A percentile compares a stretch with the other conserved stretches of the same genome.
Conservation (phyloP, 2,329 filamentous ascomycete genomes). For the Phialemoniopsis sp. region DNA sequence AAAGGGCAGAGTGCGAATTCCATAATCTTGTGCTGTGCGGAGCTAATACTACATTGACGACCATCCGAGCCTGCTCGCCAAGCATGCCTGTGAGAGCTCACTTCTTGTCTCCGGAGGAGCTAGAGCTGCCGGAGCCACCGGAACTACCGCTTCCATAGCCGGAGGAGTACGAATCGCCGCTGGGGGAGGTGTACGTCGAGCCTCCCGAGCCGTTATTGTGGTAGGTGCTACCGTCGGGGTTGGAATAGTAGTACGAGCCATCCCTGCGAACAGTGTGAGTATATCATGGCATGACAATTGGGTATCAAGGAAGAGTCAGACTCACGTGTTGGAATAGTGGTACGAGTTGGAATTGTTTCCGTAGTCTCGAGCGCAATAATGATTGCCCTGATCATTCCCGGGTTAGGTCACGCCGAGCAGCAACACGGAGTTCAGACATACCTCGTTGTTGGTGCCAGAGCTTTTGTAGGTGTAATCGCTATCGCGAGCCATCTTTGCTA, state of each 20-base stretch:
- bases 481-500: background rate
- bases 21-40: too few relatives aligned
- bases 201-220: slow-evolving; percentile 56
- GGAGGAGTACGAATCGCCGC: slow-evolving; percentile 26
- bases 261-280: slow-evolving; percentile 30
- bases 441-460: background rate
- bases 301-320: slow-evolving; percentile 1
- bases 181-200: slow-evolving; percentile 57
- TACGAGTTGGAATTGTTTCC: slow-evolving; percentile 59
- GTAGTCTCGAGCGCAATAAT: slow-evolving; percentile 63
- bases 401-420: background rate
- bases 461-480: background rate
- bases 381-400: slow-evolving; percentile 50
- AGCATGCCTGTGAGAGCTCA: too few relatives aligned
- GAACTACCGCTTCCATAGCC: slow-evolving; percentile 11
- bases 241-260: slow-evolving; percentile 72
- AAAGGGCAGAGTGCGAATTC: too few relatives aligned
- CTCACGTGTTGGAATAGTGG: slow-evolving; percentile 63
- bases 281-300: background rate
- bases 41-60: too few relatives aligned
- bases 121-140: slow-evolving; percentile 1
- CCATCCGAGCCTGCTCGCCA: too few relatives aligned
- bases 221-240: slow-evolving; percentile 65
- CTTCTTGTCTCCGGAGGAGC: too few relatives aligned
- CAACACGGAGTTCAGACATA: background rate